Percentiles rank a stretch among this genome's conserved stretches.
Evolutionary conservation across 108 stramenopile species (phyloP).

Genomic region (Epithemia pelagica): DNA sequence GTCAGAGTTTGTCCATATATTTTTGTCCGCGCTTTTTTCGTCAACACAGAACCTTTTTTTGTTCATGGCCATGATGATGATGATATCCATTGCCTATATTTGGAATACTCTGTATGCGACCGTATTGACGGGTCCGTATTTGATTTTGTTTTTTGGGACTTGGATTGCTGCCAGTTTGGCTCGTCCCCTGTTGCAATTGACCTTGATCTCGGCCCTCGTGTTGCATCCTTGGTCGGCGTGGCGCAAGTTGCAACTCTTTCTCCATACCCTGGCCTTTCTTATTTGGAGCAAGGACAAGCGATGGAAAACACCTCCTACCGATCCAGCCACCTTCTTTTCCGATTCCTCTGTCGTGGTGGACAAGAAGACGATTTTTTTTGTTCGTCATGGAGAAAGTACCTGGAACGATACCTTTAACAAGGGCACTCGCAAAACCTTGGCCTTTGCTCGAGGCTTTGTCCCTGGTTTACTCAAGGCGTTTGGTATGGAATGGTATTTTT

Average conservation of each 20-base stretch:
- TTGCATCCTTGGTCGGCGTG: constrained; percentile 51
- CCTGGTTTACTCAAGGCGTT: constrained; percentile 62
- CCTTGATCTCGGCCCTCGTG: constrained; percentile 38
- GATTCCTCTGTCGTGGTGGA: constrained; percentile 10
- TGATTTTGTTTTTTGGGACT: constrained; percentile 33
- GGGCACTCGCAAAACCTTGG: constrained; percentile 49
- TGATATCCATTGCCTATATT: too few species aligned
- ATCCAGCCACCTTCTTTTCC: constrained; percentile 45
- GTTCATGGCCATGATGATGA: too few species aligned
- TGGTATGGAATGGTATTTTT: constrained; percentile 56
- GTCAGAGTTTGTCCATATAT: too few species aligned
- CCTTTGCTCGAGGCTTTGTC: constrained; percentile 59
- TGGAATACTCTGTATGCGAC: not conserved
- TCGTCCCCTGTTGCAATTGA: constrained; percentile 54
- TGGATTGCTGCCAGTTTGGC: constrained; percentile 46
- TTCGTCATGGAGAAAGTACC: constrained; percentile 73
- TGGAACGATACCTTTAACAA: constrained; percentile 91
- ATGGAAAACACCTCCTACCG: constrained; percentile 48
- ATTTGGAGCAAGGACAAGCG: constrained; percentile 71
- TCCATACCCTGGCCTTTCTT: constrained; percentile 48
- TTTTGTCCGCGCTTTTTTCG: too few species aligned
- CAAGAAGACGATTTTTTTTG: constrained; percentile 69
- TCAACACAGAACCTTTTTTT: too few species aligned
- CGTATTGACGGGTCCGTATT: constrained; percentile 14
- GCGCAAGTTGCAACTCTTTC: constrained; percentile 48